phyloP scores from a whole-genome alignment of 2,329 filamentous ascomycete genomes.

The Neurospora crassa region DNA sequence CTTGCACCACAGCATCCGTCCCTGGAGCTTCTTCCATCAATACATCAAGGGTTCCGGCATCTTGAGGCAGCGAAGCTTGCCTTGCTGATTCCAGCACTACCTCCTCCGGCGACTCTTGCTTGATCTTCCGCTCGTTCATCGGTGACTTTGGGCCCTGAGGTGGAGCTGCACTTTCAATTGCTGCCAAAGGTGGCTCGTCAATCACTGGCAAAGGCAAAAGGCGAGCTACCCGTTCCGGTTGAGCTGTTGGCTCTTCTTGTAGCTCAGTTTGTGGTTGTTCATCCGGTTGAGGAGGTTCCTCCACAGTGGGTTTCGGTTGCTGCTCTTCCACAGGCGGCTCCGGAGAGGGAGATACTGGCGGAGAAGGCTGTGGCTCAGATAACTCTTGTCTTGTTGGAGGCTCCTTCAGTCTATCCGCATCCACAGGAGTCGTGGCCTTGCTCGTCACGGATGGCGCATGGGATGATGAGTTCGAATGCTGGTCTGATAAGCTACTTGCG shows the following conservation, averaged over 20 bases:
- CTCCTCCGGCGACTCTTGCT: neutral
- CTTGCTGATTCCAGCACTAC: neutral
- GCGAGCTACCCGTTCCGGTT: neutral
- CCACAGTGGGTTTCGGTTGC: neutral
- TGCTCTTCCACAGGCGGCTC: conserved; percentile 7
- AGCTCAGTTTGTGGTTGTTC: neutral
- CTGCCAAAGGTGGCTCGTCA: neutral
- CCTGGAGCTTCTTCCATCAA: neutral
- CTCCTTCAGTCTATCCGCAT: conserved; percentile 31
- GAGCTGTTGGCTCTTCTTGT: neutral
- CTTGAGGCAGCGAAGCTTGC: neutral
- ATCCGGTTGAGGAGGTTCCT: neutral
- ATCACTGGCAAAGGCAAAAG: neutral
- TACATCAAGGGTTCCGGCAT: neutral
- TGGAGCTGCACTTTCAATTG: neutral
- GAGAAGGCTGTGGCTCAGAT: neutral
- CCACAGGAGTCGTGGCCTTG: conserved; percentile 53
- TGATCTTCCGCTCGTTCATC: neutral
- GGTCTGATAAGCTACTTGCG: conserved; percentile 29
- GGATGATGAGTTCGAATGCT: conserved; percentile 44
- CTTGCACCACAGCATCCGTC: neutral
- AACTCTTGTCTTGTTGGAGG: conserved; percentile 2
- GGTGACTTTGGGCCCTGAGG: neutral
- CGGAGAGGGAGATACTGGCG: conserved; percentile 7
- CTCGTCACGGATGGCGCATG: conserved; percentile 46